Evolutionary conservation across 1,284 basidiomycete genomes (phyloP).

Genomic region (Sanghuangporus baumii): DNA sequence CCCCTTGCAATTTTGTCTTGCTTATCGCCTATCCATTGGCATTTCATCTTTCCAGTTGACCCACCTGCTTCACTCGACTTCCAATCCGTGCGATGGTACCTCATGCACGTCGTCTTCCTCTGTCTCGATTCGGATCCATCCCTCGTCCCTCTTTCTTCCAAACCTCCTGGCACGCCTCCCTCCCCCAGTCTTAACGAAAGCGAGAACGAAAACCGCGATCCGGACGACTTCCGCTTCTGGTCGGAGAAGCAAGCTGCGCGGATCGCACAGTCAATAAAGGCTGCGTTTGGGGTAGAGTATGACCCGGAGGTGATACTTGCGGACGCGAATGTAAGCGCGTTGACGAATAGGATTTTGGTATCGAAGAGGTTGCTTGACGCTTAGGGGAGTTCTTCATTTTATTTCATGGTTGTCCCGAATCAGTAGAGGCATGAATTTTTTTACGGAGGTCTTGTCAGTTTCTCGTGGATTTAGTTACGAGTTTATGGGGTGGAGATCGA

Average conservation of each 20-base stretch:
- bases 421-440: too few species aligned
- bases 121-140: slow-evolving; percentile 84
- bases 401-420: background rate
- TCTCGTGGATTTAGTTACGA: too few species aligned
- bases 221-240: slow-evolving; percentile 95
- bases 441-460: too few species aligned
- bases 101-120: slow-evolving; percentile 76
- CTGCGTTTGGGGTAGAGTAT: slow-evolving; percentile 85
- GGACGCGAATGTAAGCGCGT: slow-evolving; percentile 81
- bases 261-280: slow-evolving; percentile 73
- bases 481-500: too few species aligned
- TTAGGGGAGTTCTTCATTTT: background rate
- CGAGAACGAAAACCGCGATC: slow-evolving; percentile 42
- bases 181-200: slow-evolving; percentile 2
- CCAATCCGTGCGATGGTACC: slow-evolving; percentile 54
- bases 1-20: background rate
- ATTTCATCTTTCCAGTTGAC: slow-evolving; percentile 46
- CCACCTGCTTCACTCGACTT: slow-evolving; percentile 59
- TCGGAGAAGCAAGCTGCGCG: slow-evolving; percentile 82
- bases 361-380: slow-evolving; percentile 61
- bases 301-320: slow-evolving; percentile 87
- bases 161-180: slow-evolving; percentile 22
- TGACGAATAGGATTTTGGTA: slow-evolving; percentile 81
- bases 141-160: slow-evolving; percentile 72
- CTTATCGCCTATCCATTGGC: slow-evolving; percentile 7